Percentiles rank a stretch among this genome's conserved stretches.
Evolutionary conservation across 2,329 filamentous ascomycete species (phyloP).

Genomic region (Coniochaeta sp.): DNA sequence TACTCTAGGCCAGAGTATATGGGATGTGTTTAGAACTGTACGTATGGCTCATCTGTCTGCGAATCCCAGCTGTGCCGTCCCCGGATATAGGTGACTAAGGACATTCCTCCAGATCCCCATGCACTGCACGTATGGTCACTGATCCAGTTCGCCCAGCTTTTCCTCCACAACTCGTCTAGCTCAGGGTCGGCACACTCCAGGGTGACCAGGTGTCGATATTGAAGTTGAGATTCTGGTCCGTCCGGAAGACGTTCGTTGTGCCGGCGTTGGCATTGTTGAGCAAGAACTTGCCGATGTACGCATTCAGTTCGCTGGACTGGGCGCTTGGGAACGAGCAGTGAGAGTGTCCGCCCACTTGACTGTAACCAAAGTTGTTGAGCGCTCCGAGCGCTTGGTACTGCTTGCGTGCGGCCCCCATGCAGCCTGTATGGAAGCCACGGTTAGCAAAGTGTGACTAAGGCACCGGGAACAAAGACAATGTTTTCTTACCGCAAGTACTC

Average conservation of each 20-base stretch:
- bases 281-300: slow-evolving; percentile 42
- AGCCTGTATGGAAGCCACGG: slow-evolving; percentile 17
- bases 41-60: too few species aligned
- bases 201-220: slow-evolving; percentile 14
- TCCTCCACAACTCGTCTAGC: too few species aligned
- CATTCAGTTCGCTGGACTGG: slow-evolving; percentile 34
- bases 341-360: slow-evolving; percentile 36
- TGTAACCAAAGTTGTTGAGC: slow-evolving; percentile 40
- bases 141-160: too few species aligned
- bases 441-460: background rate
- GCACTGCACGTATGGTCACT: too few species aligned
- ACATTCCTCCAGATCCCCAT: too few species aligned
- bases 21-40: too few species aligned
- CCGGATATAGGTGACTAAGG: too few species aligned
- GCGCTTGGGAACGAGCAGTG: slow-evolving; percentile 43
- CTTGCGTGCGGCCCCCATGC: slow-evolving; percentile 38
- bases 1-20: too few species aligned
- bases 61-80: too few species aligned
- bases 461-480: too few species aligned
- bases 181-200: slow-evolving; percentile 14
- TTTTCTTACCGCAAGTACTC: slow-evolving; percentile 28
- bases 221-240: slow-evolving; percentile 12
- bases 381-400: slow-evolving; percentile 41
- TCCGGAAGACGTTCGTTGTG: slow-evolving; percentile 13
- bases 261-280: slow-evolving; percentile 17